These are phyloP conservation scores for Lupinus albus DNA, from an alignment of 306 rosid species.

Conservation along the genomic window DNA sequence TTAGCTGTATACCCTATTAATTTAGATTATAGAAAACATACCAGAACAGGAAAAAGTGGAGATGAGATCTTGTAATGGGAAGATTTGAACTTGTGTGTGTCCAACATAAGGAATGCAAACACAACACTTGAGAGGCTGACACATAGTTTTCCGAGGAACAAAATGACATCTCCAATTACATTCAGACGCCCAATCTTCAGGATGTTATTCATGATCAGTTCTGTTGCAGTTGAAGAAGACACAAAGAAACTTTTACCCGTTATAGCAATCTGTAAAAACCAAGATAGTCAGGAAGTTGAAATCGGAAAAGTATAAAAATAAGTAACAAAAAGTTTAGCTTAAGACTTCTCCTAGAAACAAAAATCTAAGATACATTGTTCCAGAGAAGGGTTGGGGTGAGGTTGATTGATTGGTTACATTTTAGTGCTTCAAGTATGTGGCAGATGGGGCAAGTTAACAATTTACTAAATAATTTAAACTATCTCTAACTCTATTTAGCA, in stretches of 20 bases:
- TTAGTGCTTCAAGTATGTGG: not conserved
- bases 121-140: conserved; percentile 89
- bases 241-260: conserved; percentile 86
- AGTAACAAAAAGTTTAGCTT: not conserved
- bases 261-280: conserved; percentile 76
- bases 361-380: not conserved
- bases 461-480: not conserved
- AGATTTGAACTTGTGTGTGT: conserved; percentile 72
- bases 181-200: conserved; percentile 89
- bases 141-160: conserved; percentile 92
- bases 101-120: conserved; percentile 94
- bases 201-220: conserved; percentile 82
- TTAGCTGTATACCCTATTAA: not conserved
- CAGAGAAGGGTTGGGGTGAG: not conserved
- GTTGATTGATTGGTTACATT: not conserved
- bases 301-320: not conserved
- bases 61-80: conserved; percentile 90
- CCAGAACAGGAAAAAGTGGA: conserved; percentile 94
- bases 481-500: not conserved
- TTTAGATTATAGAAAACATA: conserved; percentile 48
- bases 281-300: conserved; percentile 28
- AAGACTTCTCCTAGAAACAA: not conserved
- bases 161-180: conserved; percentile 91
- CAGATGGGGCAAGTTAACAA: not conserved
- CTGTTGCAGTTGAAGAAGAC: conserved; percentile 83